Conservation (phyloP, 176 grass and related monocot species). For the Poa annua region DNA sequence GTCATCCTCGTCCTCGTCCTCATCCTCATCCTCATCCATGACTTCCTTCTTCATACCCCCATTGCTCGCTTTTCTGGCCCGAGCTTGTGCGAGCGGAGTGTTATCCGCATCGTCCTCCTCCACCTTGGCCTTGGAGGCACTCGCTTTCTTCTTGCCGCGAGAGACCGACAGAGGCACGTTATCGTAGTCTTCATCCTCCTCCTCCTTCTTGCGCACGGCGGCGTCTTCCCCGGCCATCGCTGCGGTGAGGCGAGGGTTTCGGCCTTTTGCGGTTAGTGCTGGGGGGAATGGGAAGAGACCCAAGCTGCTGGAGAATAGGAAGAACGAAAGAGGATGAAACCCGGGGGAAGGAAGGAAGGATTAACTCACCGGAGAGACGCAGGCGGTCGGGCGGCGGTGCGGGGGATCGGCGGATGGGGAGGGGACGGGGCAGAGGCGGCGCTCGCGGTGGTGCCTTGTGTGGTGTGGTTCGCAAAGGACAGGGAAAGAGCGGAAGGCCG, state of each 20-base stretch:
- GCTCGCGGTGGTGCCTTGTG: neutral
- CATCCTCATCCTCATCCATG: neutral
- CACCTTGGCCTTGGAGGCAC: conserved; percentile 32
- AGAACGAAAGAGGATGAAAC: neutral
- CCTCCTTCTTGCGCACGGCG: conserved; percentile 31
- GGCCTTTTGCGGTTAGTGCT: conserved; percentile 20
- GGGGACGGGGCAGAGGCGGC: conserved; percentile 4
- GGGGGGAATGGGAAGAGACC: neutral
- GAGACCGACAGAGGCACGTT: conserved; percentile 30
- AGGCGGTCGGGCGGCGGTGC: conserved; percentile 17
- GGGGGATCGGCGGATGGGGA: conserved; percentile 10
- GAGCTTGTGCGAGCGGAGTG: conserved; percentile 38
- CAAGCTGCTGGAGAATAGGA: neutral
- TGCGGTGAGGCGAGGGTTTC: conserved; percentile 45
- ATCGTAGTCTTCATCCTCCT: neutral
- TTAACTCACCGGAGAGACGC: neutral
- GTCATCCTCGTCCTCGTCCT: neutral
- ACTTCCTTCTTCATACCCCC: conserved; percentile 34
- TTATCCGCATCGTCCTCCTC: conserved; percentile 20
- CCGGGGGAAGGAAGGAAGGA: neutral
- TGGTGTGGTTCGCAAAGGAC: neutral
- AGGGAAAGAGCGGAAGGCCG: conserved; percentile 19
- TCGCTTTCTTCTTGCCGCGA: conserved; percentile 28
- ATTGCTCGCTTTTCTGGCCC: conserved; percentile 43
- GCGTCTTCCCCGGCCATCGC: conserved; percentile 47